A percentile compares a stretch with the other conserved stretches of the same genome.
Conservation (phyloP, 371 early-diverging fungal genomes). For the Mucor irregularis region DNA sequence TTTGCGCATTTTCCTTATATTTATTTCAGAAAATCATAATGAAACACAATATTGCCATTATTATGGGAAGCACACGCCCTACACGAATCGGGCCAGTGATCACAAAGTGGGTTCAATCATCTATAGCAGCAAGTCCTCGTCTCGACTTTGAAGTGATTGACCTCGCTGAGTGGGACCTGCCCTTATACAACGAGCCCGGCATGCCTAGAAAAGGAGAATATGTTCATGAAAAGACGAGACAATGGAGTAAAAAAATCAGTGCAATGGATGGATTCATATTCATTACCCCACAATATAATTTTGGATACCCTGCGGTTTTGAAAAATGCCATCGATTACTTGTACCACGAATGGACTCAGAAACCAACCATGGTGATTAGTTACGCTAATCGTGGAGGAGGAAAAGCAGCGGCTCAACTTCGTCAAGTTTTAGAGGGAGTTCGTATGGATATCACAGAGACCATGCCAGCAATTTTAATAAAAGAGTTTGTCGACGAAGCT, state of each 20-base stretch:
- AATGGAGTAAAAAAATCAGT: slow-evolving; percentile 9
- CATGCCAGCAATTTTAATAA: slow-evolving; percentile 10
- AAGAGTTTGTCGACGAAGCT: slow-evolving; percentile 5
- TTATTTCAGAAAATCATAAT: background rate
- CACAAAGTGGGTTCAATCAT: slow-evolving; percentile 1
- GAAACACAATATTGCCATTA: slow-evolving; percentile 6
- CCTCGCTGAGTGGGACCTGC: background rate
- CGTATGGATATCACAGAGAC: background rate
- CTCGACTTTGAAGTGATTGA: slow-evolving; percentile 7
- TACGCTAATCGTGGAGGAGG: slow-evolving; percentile 12
- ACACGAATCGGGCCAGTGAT: background rate
- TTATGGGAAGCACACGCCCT: slow-evolving; percentile 8
- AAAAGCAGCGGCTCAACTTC: slow-evolving; percentile 8
- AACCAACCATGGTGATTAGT: slow-evolving; percentile 9
- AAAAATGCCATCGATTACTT: slow-evolving; percentile 15
- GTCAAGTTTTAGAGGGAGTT: slow-evolving; percentile 4
- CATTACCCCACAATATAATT: slow-evolving; percentile 13
- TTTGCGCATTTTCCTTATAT: background rate
- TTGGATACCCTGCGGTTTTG: slow-evolving; percentile 8
- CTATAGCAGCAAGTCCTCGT: background rate
- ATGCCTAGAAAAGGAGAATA: slow-evolving; percentile 12
- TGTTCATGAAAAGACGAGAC: slow-evolving; percentile 7
- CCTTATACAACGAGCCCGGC: slow-evolving; percentile 9
- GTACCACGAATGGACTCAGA: slow-evolving; percentile 8
- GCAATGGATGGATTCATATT: slow-evolving; percentile 15